A percentile compares a stretch with the other conserved stretches of the same genome.
phyloP scores from a whole-genome alignment of 2,329 filamentous ascomycete genomes.

The Pseudogymnoascus sp. region DNA sequence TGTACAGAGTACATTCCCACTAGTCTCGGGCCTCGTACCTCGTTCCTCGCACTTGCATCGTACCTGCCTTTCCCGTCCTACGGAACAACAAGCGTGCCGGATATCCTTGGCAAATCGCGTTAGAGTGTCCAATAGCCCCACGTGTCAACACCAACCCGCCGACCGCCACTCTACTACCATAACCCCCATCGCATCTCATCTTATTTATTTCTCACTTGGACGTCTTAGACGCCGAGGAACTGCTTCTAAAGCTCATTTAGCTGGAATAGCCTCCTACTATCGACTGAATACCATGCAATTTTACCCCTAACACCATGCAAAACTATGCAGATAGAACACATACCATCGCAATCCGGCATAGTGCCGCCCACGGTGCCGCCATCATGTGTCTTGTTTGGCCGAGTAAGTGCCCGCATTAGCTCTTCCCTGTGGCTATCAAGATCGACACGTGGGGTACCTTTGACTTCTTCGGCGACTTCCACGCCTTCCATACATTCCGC shows the following conservation, averaged over 20 bases:
- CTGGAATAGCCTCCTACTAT: not conserved
- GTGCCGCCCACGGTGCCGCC: not conserved
- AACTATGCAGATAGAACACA: not conserved
- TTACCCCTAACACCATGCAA: not conserved
- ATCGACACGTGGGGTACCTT: slow-evolving; percentile 7
- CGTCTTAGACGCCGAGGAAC: not conserved
- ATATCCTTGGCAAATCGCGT: not conserved
- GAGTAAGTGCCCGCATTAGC: slow-evolving; percentile 3
- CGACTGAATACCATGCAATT: not conserved
- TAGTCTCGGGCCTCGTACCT: slow-evolving; percentile 19
- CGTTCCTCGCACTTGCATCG: not conserved
- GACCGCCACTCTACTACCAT: too few species aligned
- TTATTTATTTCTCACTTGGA: not conserved
- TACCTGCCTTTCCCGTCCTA: slow-evolving; percentile 3
- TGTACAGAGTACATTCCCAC: not conserved
- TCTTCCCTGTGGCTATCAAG: slow-evolving; percentile 1
- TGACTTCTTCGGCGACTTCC: not conserved
- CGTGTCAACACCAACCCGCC: not conserved
- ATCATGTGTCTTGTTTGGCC: not conserved
- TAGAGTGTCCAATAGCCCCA: not conserved
- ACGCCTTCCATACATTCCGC: not conserved
- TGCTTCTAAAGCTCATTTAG: not conserved
- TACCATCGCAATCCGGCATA: not conserved
- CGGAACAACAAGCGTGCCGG: not conserved
- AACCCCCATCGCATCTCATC: not conserved